Conservation (phyloP, 2,329 filamentous ascomycete species). For the Pseudogymnoascus destructans region DNA sequence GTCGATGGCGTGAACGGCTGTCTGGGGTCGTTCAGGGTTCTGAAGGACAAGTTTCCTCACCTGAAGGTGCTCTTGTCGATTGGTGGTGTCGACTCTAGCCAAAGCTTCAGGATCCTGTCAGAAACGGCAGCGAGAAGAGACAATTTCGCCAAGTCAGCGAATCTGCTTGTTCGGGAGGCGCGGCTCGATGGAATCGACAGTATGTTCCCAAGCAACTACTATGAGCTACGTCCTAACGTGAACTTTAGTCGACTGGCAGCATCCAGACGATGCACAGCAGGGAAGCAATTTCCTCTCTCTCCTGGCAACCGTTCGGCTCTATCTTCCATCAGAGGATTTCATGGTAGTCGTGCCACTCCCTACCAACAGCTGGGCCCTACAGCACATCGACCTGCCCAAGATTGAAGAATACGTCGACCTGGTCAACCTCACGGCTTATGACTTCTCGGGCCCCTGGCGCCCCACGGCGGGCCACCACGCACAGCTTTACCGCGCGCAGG, state of each 20-base stretch:
- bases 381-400: slow-evolving; percentile 52
- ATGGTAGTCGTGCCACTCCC: slow-evolving; percentile 61
- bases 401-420: slow-evolving; percentile 57
- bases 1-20: slow-evolving; percentile 62
- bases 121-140: slow-evolving; percentile 45
- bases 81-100: slow-evolving; percentile 52
- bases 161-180: slow-evolving; percentile 54
- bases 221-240: neutral
- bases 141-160: slow-evolving; percentile 57
- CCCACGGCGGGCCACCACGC: slow-evolving; percentile 58
- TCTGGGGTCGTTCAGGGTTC: slow-evolving; percentile 56
- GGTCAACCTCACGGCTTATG: slow-evolving; percentile 70
- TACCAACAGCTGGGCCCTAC: slow-evolving; percentile 50
- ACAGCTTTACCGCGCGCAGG: slow-evolving; percentile 52
- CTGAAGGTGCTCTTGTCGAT: slow-evolving; percentile 67
- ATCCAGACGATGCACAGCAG: slow-evolving; percentile 52
- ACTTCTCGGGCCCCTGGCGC: slow-evolving; percentile 63
- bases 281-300: slow-evolving; percentile 59
- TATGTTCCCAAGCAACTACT: slow-evolving; percentile 29
- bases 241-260: slow-evolving; percentile 63
- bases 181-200: slow-evolving; percentile 66
- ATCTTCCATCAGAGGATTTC: slow-evolving; percentile 56
- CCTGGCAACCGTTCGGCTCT: slow-evolving; percentile 50
- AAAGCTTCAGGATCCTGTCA: slow-evolving; percentile 56
- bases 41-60: slow-evolving; percentile 58